phyloP scores from a whole-genome alignment of 768 basidiomycete species.

The Chiua virens region DNA sequence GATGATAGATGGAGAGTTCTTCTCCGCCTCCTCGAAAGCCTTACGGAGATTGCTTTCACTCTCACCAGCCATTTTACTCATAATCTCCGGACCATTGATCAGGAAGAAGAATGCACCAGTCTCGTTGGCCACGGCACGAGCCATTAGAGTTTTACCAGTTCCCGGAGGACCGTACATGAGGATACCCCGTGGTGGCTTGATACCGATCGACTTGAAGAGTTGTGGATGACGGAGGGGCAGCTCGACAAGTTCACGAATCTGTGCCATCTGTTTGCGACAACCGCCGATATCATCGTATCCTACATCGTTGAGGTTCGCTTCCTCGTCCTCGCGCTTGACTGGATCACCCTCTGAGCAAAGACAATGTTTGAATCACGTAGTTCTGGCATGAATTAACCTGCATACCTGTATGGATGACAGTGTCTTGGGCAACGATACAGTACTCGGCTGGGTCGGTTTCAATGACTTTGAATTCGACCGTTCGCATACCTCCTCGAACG shows the following conservation, averaged over 20 bases:
- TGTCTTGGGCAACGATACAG: conserved; percentile 99
- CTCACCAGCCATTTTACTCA: conserved; percentile 99
- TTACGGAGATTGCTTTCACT: conserved; percentile 96
- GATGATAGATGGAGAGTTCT: conserved; percentile 99
- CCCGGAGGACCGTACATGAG: conserved; percentile 98
- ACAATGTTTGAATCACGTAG: conserved; percentile 5
- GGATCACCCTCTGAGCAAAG: conserved; percentile 98
- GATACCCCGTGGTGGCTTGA: conserved; percentile 98
- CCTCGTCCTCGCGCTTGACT: conserved; percentile 98
- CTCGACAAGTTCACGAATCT: conserved; percentile 98
- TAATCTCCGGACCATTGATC: conserved; percentile 99
- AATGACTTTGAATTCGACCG: conserved; percentile 98
- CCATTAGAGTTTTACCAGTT: conserved; percentile 99
- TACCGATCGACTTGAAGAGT: conserved; percentile 99
- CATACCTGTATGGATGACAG: conserved; percentile 88
- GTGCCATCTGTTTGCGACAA: conserved; percentile 99
- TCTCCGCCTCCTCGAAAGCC: conserved; percentile 99
- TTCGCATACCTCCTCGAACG: conserved; percentile 96
- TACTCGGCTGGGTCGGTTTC: conserved; percentile 98
- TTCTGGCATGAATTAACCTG: neutral
- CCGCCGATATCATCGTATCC: conserved; percentile 99
- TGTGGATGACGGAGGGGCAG: conserved; percentile 97
- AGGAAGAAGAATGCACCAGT: conserved; percentile 99
- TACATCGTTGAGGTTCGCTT: conserved; percentile 93
- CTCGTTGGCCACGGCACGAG: conserved; percentile 98